These are phyloP conservation scores for Encephalitozoon intestinalis DNA, from an alignment of 371 early-diverging fungal species.

Conservation along the genomic window DNA sequence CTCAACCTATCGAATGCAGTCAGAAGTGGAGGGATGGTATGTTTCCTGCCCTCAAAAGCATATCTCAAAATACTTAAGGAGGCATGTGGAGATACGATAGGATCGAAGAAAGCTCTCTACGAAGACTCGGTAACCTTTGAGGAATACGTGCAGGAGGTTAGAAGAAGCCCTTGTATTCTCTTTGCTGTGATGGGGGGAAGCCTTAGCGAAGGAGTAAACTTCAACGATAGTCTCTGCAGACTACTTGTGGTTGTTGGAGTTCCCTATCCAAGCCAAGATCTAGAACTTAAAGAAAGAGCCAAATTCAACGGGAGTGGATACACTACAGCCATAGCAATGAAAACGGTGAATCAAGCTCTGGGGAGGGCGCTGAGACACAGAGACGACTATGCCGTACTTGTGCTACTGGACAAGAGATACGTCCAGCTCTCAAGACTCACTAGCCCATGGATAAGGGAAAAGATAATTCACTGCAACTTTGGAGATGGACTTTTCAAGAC, in stretches of 20 bases:
- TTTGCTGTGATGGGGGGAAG: constrained; percentile 88
- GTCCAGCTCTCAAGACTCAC: constrained; percentile 31
- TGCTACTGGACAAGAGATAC: constrained; percentile 64
- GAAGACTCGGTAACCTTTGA: constrained; percentile 43
- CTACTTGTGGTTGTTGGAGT: constrained; percentile 73
- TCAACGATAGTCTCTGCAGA: constrained; percentile 59
- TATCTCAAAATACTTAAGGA: constrained; percentile 44
- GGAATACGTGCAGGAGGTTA: constrained; percentile 14
- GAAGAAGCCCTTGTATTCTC: constrained; percentile 64
- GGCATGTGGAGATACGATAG: neutral
- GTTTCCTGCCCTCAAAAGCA: constrained; percentile 60
- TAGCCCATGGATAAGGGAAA: constrained; percentile 50
- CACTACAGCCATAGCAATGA: constrained; percentile 64
- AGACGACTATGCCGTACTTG: constrained; percentile 68
- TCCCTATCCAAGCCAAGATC: constrained; percentile 71
- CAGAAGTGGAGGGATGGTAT: constrained; percentile 53
- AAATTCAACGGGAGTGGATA: constrained; percentile 48
- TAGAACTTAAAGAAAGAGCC: constrained; percentile 64
- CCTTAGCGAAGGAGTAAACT: constrained; percentile 92
- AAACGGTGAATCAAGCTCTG: constrained; percentile 80
- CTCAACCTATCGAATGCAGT: constrained; percentile 28
- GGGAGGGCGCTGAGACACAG: constrained; percentile 79
- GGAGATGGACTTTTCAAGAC: neutral
- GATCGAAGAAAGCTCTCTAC: constrained; percentile 31
- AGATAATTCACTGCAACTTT: constrained; percentile 13